Base-by-base conservation (phyloP, 1,284 basidiomycete genomes). In the Cutaneotrichosporon dermatis region DNA sequence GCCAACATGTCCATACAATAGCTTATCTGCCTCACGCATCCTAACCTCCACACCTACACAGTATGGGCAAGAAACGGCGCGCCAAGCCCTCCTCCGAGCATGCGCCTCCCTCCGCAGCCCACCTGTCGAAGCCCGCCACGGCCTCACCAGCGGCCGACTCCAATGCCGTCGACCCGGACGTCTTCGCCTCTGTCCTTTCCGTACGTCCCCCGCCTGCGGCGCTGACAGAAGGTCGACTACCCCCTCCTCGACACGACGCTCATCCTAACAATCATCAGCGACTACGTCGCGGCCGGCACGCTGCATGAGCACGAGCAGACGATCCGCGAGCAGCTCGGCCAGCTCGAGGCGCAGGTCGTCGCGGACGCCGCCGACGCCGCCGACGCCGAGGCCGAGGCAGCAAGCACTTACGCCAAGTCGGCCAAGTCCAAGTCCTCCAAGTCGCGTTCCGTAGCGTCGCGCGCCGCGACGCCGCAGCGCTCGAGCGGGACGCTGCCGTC, bases 301-400 rank as follows among this genome's bases (percentile, higher is more conserved):
- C 62, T 78, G 16, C 16, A 46, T 6, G 44, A 60, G 1, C 59
- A 71, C 16, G 52, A 72, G 8, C 58, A 60, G 5, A 59, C 58
- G 5, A 72, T 78, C 12, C 64, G 69, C 41, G 73, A 72, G 5
- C 71, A 76, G 55, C 66, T 78, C 7, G 76, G 66, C 35, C 69
- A 75, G 44, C 62, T 78, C 42, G 70, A 78, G 63, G 76, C 76
- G 4, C 69, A 71, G 4, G 60, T 69, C 4, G 73, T 78, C 0
- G 75, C 76, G 3, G 76, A 78, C 55, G 37, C 57, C 3, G 65
- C 55, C 6, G 58, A 54, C n/a, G 58, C 59, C n/a, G 57, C 50
- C 11, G 45, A 60, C 12, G 42, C 12, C 35, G 34, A 16, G 9
- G 46, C 33, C 33, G 7, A 12, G 11, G 25, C 25, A 25, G 25